phyloP scores from a whole-genome alignment of 495 filamentous ascomycete genomes.

The Hyphodiscus hymeniophilus region DNA sequence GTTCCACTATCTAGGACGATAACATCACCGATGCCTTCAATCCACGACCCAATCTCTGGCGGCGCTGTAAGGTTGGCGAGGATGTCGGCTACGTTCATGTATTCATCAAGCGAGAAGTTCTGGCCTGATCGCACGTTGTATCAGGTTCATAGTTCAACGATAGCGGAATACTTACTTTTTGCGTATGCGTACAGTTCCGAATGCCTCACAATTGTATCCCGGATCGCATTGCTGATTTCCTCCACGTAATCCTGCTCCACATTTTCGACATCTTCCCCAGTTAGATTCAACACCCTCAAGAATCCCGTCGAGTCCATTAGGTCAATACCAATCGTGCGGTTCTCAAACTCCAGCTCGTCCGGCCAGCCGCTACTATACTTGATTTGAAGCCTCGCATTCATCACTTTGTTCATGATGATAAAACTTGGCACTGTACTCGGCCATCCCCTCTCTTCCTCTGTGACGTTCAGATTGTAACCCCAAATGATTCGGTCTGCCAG shows the following conservation, averaged over 20 bases:
- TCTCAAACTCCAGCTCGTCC: background rate
- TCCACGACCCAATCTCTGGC: constrained; percentile 3
- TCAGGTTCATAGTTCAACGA: background rate
- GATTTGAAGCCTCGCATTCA: background rate
- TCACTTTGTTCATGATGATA: background rate
- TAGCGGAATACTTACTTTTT: background rate
- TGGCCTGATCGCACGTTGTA: no score
- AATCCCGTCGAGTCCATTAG: background rate
- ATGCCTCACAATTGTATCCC: background rate
- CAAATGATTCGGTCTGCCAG: background rate
- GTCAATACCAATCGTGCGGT: background rate
- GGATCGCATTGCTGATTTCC: background rate
- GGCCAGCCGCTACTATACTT: constrained; percentile 1
- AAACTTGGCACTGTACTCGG: background rate
- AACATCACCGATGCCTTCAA: background rate
- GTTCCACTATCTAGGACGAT: constrained; percentile 1
- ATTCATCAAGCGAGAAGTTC: background rate
- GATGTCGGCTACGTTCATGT: background rate
- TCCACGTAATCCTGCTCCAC: background rate
- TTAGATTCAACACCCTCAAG: constrained; percentile 2
- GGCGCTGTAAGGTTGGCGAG: background rate
- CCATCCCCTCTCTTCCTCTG: background rate
- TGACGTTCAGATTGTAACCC: constrained; percentile 2
- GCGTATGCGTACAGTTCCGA: background rate
- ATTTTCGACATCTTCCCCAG: background rate